Conservation (phyloP, 768 basidiomycete species). For the Heimioporus sp. region DNA sequence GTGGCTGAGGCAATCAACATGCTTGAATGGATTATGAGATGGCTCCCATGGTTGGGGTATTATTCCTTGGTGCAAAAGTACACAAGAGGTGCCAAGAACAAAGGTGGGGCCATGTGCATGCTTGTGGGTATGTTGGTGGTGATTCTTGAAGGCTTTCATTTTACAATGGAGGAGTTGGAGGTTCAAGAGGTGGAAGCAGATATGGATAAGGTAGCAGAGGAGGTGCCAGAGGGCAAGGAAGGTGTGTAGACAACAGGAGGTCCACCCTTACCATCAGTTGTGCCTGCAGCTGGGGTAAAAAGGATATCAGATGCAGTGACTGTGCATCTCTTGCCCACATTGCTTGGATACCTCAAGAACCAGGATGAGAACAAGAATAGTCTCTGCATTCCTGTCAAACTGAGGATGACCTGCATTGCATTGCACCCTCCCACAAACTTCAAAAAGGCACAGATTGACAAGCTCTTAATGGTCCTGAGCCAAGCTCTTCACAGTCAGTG, state of each 20-base stretch:
- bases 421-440: slow-evolving; percentile 66
- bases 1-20: slow-evolving; percentile 86
- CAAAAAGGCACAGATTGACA: slow-evolving; percentile 66
- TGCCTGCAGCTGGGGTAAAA: slow-evolving; percentile 17
- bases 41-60: slow-evolving; percentile 84
- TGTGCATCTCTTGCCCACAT: slow-evolving; percentile 68
- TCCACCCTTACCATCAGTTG: background rate
- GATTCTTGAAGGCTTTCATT: slow-evolving; percentile 88
- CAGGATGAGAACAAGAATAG: slow-evolving; percentile 82
- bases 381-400: slow-evolving; percentile 82
- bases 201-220: slow-evolving; percentile 31
- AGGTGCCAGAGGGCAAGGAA: slow-evolving; percentile 17
- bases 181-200: slow-evolving; percentile 31
- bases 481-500: slow-evolving; percentile 93
- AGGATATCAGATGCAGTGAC: slow-evolving; percentile 76
- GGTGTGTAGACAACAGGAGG: slow-evolving; percentile 22
- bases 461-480: slow-evolving; percentile 79
- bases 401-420: slow-evolving; percentile 85
- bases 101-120: slow-evolving; percentile 71
- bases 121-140: slow-evolving; percentile 84
- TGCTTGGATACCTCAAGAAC: slow-evolving; percentile 80
- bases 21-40: slow-evolving; percentile 73
- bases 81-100: slow-evolving; percentile 62
- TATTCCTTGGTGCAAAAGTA: slow-evolving; percentile 78
- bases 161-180: slow-evolving; percentile 72